Conservation (phyloP, 1,284 basidiomycete genomes). For the Rhodotorula sp. region DNA sequence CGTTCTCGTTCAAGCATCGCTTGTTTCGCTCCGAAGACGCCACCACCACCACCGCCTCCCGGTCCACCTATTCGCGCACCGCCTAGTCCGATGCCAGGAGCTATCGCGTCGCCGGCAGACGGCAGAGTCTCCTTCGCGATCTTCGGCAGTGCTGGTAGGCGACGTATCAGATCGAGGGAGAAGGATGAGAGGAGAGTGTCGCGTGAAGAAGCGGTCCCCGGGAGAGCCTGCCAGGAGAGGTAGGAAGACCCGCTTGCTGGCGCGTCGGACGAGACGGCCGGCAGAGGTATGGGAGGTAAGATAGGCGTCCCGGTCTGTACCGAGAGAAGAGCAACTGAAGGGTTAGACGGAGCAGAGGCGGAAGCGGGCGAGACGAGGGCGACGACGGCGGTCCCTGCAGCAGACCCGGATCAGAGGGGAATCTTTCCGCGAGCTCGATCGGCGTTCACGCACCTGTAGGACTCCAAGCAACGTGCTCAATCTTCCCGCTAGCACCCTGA, state of each 20-base stretch:
- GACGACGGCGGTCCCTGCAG: constrained; percentile 24
- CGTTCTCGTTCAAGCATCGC: constrained; percentile 37
- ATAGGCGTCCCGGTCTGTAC: constrained; percentile 24
- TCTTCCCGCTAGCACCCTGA: background rate
- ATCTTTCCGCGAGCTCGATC: background rate
- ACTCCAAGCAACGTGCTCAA: constrained; percentile 20
- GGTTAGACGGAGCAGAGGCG: background rate
- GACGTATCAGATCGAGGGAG: constrained; percentile 9
- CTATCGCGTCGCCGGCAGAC: background rate
- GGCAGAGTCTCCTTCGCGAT: constrained; percentile 10
- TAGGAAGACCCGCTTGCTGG: background rate
- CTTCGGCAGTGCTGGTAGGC: constrained; percentile 25
- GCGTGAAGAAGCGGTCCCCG: background rate
- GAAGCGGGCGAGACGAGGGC: constrained; percentile 15
- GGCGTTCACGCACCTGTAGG: constrained; percentile 11
- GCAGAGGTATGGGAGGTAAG: background rate
- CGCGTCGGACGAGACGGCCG: background rate
- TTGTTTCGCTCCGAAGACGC: constrained; percentile 38
- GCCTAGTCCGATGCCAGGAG: background rate
- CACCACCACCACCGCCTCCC: constrained; percentile 10
- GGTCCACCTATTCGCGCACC: constrained; percentile 3
- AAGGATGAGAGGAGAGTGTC: constrained; percentile 10
- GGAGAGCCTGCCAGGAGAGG: constrained; percentile 29
- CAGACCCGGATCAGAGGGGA: background rate
- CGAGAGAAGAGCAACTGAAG: constrained; percentile 27